These are phyloP conservation scores for Suillus sp. DNA, from an alignment of 768 basidiomycete species.

Conservation along the genomic window DNA sequence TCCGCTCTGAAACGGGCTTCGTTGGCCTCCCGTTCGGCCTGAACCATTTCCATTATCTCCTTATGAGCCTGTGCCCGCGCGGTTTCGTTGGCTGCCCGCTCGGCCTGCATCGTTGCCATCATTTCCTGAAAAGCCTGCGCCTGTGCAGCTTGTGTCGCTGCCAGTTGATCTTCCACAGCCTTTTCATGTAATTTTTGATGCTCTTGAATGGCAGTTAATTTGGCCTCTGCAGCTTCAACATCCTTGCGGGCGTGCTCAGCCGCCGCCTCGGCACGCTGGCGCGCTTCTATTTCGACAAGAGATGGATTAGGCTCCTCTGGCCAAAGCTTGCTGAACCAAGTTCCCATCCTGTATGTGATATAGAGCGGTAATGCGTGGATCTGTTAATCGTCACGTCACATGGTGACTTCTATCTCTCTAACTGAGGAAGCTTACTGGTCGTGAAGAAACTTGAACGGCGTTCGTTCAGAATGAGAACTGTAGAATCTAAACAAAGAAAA, in stretches of 20 bases:
- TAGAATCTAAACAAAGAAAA: background rate
- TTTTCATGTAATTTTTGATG: background rate
- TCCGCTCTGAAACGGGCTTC: slow-evolving; percentile 14
- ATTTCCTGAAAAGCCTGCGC: background rate
- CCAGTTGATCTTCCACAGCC: background rate
- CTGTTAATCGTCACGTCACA: background rate
- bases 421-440: background rate
- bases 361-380: background rate
- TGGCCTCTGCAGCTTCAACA: background rate
- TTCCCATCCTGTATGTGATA: background rate
- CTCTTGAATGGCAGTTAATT: background rate
- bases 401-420: background rate
- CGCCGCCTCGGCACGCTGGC: slow-evolving; percentile 10
- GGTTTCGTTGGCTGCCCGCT: background rate
- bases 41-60: slow-evolving; percentile 8
- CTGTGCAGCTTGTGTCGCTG: slow-evolving; percentile 2
- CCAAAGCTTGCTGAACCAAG: background rate
- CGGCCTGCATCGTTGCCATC: background rate
- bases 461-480: too few relatives aligned
- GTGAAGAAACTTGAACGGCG: background rate
- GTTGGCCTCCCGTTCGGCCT: slow-evolving; percentile 7
- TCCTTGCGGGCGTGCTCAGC: slow-evolving; percentile 7
- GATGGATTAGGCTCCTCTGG: slow-evolving; percentile 6
- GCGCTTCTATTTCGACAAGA: slow-evolving; percentile 3
- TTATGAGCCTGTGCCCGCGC: background rate